Evolutionary conservation across 106 monocot genomes (phyloP).

Genomic region (Apostasia ramifera): DNA sequence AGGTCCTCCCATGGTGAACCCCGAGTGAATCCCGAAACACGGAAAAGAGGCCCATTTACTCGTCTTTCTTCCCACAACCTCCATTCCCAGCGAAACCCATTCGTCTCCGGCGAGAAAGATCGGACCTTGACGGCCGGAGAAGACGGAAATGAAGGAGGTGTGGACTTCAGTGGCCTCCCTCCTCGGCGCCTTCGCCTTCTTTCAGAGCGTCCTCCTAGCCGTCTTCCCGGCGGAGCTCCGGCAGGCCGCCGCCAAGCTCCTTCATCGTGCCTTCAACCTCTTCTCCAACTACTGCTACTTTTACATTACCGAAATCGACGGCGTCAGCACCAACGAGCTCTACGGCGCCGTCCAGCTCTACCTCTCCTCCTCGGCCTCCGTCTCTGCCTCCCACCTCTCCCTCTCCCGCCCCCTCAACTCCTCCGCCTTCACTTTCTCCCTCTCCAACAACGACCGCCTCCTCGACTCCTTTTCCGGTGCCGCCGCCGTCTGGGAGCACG

Average conservation of each 20-base stretch:
- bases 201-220: constrained; percentile 45
- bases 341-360: constrained; percentile 86
- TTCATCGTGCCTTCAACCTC: constrained; percentile 27
- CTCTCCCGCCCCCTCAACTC: constrained; percentile 72
- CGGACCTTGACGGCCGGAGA: background rate
- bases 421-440: constrained; percentile 70
- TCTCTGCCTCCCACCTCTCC: constrained; percentile 38
- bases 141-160: constrained; percentile 44
- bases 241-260: constrained; percentile 17
- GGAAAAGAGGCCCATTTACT: too few species aligned
- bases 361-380: constrained; percentile 54
- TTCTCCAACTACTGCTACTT: constrained; percentile 83
- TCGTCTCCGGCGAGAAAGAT: background rate
- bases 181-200: constrained; percentile 62
- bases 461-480: constrained; percentile 51
- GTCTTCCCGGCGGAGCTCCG: constrained; percentile 65
- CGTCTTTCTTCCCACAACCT: background rate
- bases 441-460: constrained; percentile 72
- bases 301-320: constrained; percentile 76
- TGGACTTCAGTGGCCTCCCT: constrained; percentile 57
- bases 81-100: background rate
- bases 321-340: constrained; percentile 86
- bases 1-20: background rate
- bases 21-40: background rate
- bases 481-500: constrained; percentile 70